phyloP scores from a whole-genome alignment of 805 yeast species.

The Nakazawaea pomicola region DNA sequence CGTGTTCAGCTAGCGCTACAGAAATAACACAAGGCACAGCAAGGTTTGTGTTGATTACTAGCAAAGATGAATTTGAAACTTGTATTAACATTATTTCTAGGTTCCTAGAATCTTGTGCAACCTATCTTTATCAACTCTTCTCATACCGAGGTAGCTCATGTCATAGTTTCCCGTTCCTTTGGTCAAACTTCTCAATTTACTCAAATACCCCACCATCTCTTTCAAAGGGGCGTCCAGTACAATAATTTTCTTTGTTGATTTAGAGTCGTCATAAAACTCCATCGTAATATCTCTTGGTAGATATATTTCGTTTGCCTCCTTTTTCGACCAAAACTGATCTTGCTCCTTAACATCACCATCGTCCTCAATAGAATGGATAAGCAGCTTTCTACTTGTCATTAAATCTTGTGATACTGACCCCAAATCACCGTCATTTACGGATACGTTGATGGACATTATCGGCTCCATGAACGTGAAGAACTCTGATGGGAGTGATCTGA shows the following conservation, averaged over 20 bases:
- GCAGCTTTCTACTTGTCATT: constrained; percentile 72
- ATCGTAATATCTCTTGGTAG: constrained; percentile 75
- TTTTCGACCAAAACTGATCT: constrained; percentile 40
- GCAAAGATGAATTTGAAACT: too few relatives aligned
- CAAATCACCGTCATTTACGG: constrained; percentile 62
- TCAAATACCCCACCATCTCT: constrained; percentile 87
- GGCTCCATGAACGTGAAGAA: constrained; percentile 74
- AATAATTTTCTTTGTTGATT: constrained; percentile 44
- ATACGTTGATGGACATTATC: constrained; percentile 69
- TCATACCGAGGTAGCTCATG: constrained; percentile 76
- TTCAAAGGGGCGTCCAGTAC: constrained; percentile 80
- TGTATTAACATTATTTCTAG: too few relatives aligned
- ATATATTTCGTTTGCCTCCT: constrained; percentile 57
- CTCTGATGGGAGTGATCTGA: constrained; percentile 23
- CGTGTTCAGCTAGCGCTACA: too few relatives aligned
- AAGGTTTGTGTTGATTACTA: too few relatives aligned
- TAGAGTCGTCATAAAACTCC: constrained; percentile 23
- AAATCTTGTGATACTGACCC: constrained; percentile 86
- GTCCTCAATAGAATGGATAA: constrained; percentile 67
- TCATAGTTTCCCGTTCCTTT: constrained; percentile 85
- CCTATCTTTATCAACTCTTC: constrained; percentile 53
- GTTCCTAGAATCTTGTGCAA: constrained; percentile 28
- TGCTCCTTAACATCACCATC: constrained; percentile 30
- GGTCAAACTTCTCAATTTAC: constrained; percentile 72
- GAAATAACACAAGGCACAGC: too few relatives aligned